Conservation (phyloP, 257 asterid genomes). For the Nicotiana sylvestris region DNA sequence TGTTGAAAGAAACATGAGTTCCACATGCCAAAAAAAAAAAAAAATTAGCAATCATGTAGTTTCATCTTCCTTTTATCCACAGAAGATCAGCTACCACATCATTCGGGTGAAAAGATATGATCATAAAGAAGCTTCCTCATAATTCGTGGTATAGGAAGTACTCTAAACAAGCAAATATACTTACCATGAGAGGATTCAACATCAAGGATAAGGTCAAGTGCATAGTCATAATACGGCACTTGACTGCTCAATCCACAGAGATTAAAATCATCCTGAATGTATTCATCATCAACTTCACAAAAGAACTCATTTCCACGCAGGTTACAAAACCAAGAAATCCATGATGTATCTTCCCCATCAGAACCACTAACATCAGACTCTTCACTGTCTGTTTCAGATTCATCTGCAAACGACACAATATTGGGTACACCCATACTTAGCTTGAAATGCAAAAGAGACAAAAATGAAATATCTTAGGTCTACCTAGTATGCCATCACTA, state of each 20-base stretch:
- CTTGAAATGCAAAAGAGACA: not conserved
- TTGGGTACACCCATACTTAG: not conserved
- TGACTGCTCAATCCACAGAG: constrained; percentile 96
- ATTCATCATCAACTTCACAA: constrained; percentile 97
- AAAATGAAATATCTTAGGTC: not conserved
- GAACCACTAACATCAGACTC: constrained; percentile 97
- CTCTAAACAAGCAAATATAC: constrained; percentile 19
- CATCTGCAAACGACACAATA: constrained; percentile 48
- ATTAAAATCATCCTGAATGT: constrained; percentile 94
- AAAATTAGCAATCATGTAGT: not conserved
- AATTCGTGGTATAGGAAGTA: not conserved
- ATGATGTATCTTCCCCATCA: constrained; percentile 96
- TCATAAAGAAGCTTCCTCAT: not conserved
- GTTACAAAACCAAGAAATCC: constrained; percentile 99
- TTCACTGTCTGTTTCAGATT: constrained; percentile 93
- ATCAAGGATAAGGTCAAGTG: constrained; percentile 90
- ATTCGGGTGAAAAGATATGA: not conserved
- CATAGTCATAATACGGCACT: constrained; percentile 95
- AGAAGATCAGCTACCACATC: not conserved
- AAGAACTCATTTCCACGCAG: constrained; percentile 97
- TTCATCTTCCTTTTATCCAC: not conserved
- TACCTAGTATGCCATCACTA: not conserved
- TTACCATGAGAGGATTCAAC: constrained; percentile 95
- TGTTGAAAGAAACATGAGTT: not conserved
- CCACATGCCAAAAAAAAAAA: not conserved